These are phyloP conservation scores for Aegilops umbellulata DNA, from an alignment of 176 grass and related monocot species.

Conservation along the genomic window DNA sequence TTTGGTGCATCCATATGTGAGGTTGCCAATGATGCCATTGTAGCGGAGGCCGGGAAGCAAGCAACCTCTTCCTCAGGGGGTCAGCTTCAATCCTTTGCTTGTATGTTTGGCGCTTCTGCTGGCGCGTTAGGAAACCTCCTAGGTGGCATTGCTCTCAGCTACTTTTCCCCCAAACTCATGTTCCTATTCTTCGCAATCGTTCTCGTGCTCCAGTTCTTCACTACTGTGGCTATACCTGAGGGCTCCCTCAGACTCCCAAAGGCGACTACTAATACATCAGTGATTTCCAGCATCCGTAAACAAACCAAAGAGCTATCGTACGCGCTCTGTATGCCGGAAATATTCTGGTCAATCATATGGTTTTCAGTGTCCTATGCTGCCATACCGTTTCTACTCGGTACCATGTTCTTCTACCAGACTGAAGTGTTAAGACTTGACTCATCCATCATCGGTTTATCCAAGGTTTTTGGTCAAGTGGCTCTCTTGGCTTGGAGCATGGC, in stretches of 20 bases:
- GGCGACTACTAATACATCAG: conserved; percentile 39
- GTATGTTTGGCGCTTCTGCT: conserved; percentile 77
- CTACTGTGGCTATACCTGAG: conserved; percentile 66
- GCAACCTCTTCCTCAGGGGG: conserved; percentile 41
- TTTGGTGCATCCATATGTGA: conserved; percentile 93
- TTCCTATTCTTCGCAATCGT: conserved; percentile 77
- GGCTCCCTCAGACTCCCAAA: conserved; percentile 80
- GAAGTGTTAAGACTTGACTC: conserved; percentile 78
- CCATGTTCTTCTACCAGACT: conserved; percentile 99
- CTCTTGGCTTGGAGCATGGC: conserved; percentile 84
- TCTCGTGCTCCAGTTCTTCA: conserved; percentile 66
- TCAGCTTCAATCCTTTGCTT: conserved; percentile 91
- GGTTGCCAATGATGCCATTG: conserved; percentile 98
- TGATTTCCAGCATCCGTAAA: conserved; percentile 49
- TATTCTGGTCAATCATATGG: conserved; percentile 63
- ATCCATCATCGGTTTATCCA: conserved; percentile 82
- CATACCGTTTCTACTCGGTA: conserved; percentile 75
- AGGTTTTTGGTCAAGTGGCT: conserved; percentile 76
- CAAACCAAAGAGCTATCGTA: conserved; percentile 69
- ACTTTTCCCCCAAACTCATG: conserved; percentile 67
- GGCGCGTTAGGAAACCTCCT: conserved; percentile 87
- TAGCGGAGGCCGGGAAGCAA: conserved; percentile 77
- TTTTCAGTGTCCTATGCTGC: conserved; percentile 74
- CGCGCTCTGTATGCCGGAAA: conserved; percentile 66
- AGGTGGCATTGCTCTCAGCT: conserved; percentile 76